Evolutionary conservation across 306 rosid species (phyloP).

Genomic region (Casuarina cunninghamiana): DNA sequence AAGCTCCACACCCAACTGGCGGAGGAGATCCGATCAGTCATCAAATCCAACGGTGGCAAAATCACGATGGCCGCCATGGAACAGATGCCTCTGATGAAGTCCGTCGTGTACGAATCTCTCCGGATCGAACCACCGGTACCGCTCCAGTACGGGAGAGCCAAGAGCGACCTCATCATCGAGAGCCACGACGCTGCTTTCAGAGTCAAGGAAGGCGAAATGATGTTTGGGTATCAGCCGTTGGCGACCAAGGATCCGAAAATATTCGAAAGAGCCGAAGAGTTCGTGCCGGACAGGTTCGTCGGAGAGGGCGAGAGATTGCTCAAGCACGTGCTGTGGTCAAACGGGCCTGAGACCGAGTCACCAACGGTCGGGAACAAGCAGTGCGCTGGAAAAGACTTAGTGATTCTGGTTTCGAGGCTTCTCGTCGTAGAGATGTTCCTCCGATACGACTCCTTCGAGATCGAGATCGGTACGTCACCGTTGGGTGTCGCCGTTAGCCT

Average conservation of each 20-base stretch:
- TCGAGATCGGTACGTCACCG: slow-evolving; percentile 43
- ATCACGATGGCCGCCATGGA: slow-evolving; percentile 76
- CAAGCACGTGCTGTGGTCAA: slow-evolving; percentile 85
- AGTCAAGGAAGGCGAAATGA: slow-evolving; percentile 75
- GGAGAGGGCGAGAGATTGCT: slow-evolving; percentile 82
- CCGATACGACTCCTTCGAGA: slow-evolving; percentile 71
- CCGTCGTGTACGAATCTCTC: slow-evolving; percentile 70
- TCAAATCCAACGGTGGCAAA: slow-evolving; percentile 57
- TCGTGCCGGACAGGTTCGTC: slow-evolving; percentile 68
- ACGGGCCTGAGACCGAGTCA: slow-evolving; percentile 73
- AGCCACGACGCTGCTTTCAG: slow-evolving; percentile 68
- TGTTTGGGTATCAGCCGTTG: slow-evolving; percentile 86
- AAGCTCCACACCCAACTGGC: slow-evolving; percentile 62
- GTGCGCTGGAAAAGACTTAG: slow-evolving; percentile 85
- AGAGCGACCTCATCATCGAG: slow-evolving; percentile 62
- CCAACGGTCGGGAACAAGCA: slow-evolving; percentile 64
- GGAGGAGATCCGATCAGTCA: slow-evolving; percentile 59
- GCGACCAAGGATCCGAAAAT: slow-evolving; percentile 83
- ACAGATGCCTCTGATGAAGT: slow-evolving; percentile 76
- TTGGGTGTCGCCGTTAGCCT: slow-evolving; percentile 61
- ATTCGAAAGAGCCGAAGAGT: slow-evolving; percentile 62
- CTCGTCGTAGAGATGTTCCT: slow-evolving; percentile 70
- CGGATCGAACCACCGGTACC: slow-evolving; percentile 92
- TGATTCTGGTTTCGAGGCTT: slow-evolving; percentile 53
- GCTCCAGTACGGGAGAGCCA: slow-evolving; percentile 76